Evolutionary conservation across 2,329 filamentous ascomycete genomes (phyloP).

Genomic region (Aspergillus calidoustus): DNA sequence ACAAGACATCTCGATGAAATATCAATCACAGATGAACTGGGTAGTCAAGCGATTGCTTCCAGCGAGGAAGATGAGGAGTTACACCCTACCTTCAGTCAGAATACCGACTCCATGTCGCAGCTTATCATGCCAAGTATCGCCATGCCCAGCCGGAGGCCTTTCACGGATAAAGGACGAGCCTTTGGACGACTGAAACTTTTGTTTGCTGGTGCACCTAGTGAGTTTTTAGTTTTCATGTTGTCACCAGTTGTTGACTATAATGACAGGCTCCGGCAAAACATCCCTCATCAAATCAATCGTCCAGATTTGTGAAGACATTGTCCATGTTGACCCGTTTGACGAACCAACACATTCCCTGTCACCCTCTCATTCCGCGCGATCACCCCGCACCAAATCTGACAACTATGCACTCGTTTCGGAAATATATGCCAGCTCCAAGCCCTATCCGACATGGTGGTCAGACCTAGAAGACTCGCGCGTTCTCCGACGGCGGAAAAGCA

Average conservation of each 20-base stretch:
- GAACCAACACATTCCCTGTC: slow-evolving; percentile 25
- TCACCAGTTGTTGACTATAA: no score
- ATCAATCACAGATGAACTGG: slow-evolving; percentile 57
- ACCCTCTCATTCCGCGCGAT: slow-evolving; percentile 26
- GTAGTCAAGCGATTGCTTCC: slow-evolving; percentile 60
- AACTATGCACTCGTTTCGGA: slow-evolving; percentile 58
- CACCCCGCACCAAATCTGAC: slow-evolving; percentile 27
- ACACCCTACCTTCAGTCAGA: slow-evolving; percentile 32
- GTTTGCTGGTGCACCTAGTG: slow-evolving; percentile 78
- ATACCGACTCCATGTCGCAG: slow-evolving; percentile 59
- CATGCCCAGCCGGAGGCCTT: slow-evolving; percentile 86
- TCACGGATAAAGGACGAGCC: slow-evolving; percentile 82
- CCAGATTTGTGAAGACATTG: slow-evolving; percentile 86
- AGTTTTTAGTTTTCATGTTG: slow-evolving; percentile 18
- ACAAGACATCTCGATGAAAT: slow-evolving; percentile 63
- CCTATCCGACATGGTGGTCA: slow-evolving; percentile 89
- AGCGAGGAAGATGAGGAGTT: slow-evolving; percentile 58
- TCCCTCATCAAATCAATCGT: slow-evolving; percentile 87
- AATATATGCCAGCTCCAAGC: slow-evolving; percentile 77
- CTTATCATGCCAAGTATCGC: slow-evolving; percentile 97
- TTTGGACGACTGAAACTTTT: slow-evolving; percentile 90
- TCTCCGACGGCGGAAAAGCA: slow-evolving; percentile 68
- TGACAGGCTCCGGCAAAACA: slow-evolving; percentile 79
- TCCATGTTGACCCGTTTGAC: slow-evolving; percentile 76
- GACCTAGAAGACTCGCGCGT: slow-evolving; percentile 70